Base-by-base conservation (phyloP, 73 alveolate genomes). In the Blepharisma japonicum region DNA sequence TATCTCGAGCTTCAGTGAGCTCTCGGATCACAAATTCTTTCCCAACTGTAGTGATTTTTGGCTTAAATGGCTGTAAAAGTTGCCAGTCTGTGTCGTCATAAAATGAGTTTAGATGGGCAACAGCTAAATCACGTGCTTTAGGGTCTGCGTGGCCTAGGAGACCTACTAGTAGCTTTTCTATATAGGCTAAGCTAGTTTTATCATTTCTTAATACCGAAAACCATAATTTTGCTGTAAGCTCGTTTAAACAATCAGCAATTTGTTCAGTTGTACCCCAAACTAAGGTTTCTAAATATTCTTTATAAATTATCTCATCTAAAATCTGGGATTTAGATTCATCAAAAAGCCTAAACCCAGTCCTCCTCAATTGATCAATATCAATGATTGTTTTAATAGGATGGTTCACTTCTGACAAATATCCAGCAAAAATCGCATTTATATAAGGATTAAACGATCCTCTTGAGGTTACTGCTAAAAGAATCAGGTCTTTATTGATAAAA, bases 11-110 rank as follows among this genome's bases (percentile, higher is more conserved):
- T 45, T 68, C 83, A 6, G 53, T 25, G 45, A 18, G 38, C 18
- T 71, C 81, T 7, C 71, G 46, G 11, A 71, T 71, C 7, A 8
- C 18, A 55, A 71, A 71, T 76, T 71, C 81, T 7, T 47, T 8
- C 83, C 98, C 96, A 6, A 94, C 95, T 39, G 68, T 83, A 21
- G 94, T 84, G 48, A 94, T 94, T 55, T 85, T 90, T n/a, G 96
- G 87, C 38, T 86, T 86, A 82, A 81, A 94, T 7, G 99, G 97
- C n/a, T 80, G 81, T 70, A 89, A 80, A 53, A 86, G 89, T 81
- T 95, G 94, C 99, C 99, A 97, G 70, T 94, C 97, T 6, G 90
- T 89, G 71, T 95, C 99, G 89, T 97, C 99, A 84, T 95, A 94
- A 32, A 97, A 89, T 86, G 94, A 90, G 86, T 94, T 97, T 53